A percentile compares a stretch with the other conserved stretches of the same genome.
Conservation (phyloP, 805 yeast genomes). For the Barnettozyma californica region DNA sequence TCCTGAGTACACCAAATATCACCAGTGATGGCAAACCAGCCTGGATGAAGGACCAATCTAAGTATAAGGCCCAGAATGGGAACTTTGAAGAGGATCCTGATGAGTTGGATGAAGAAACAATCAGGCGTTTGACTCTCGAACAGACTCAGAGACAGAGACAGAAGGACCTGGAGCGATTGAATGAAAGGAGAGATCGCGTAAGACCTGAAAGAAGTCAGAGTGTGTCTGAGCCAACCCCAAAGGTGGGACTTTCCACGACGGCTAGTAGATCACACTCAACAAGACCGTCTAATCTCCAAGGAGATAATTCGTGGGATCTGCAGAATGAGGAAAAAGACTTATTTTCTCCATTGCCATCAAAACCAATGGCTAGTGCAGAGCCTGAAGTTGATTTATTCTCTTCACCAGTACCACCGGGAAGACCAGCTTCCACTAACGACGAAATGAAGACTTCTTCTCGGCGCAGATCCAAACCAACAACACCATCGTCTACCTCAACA, state of each 20-base stretch:
- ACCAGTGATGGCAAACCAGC: slow-evolving; percentile 45
- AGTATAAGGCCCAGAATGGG: slow-evolving; percentile 32
- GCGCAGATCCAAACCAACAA: slow-evolving; percentile 11
- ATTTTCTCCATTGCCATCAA: slow-evolving; percentile 15
- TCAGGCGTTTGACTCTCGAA: slow-evolving; percentile 13
- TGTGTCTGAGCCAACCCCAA: slow-evolving; percentile 6
- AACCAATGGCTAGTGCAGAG: neutral
- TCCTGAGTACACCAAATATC: slow-evolving; percentile 17
- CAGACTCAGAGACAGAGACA: slow-evolving; percentile 2
- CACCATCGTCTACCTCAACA: neutral
- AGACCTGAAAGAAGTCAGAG: slow-evolving; percentile 5
- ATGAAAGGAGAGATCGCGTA: slow-evolving; percentile 2
- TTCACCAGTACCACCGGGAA: slow-evolving; percentile 6
- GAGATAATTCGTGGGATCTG: neutral
- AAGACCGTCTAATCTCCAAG: slow-evolving; percentile 1
- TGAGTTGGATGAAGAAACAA: slow-evolving; percentile 32
- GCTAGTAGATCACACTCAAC: slow-evolving; percentile 10
- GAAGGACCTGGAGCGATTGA: slow-evolving; percentile 6
- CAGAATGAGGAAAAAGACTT: slow-evolving; percentile 16
- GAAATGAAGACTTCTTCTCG: slow-evolving; percentile 24
- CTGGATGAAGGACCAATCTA: slow-evolving; percentile 66
- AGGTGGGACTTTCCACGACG: slow-evolving; percentile 8
- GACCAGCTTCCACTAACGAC: slow-evolving; percentile 4
- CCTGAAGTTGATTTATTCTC: slow-evolving; percentile 14
- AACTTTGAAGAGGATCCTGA: slow-evolving; percentile 42